Conservation (phyloP, 352 stramenopile genomes). For the Phytopythium ostracodes region DNA sequence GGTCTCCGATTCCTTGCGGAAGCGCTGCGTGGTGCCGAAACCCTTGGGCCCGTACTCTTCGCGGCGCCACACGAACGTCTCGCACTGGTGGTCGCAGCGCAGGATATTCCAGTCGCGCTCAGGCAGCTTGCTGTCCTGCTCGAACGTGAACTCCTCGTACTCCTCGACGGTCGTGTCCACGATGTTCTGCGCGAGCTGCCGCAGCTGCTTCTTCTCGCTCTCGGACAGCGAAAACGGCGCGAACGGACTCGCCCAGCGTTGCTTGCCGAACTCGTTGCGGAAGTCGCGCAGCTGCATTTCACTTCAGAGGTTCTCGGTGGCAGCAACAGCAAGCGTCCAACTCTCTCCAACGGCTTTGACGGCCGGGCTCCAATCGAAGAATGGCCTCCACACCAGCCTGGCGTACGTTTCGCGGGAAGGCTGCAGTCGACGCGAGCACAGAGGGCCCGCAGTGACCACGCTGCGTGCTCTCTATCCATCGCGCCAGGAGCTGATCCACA, state of each 20-base stretch:
- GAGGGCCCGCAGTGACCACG: too few species aligned
- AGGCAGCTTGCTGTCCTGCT: constrained; percentile 22
- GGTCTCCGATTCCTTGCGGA: constrained; percentile 1
- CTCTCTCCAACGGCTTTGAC: background rate
- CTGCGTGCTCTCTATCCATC: too few species aligned
- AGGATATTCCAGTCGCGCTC: constrained; percentile 26
- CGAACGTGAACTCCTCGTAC: constrained; percentile 27
- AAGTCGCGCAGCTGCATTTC: constrained; percentile 4
- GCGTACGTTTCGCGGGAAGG: background rate
- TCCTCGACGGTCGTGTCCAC: constrained; percentile 21
- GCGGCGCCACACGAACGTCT: background rate
- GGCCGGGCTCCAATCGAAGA: background rate
- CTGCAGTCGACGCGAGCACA: too few species aligned
- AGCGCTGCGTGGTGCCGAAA: constrained; percentile 1
- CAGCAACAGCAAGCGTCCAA: background rate
- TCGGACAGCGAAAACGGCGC: background rate
- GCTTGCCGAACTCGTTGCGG: constrained; percentile 1
- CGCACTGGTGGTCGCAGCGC: constrained; percentile 10
- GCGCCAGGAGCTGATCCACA: too few species aligned
- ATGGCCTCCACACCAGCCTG: background rate
- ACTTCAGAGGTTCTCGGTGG: background rate
- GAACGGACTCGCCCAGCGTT: constrained; percentile 1
- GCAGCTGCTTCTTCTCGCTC: constrained; percentile 14
- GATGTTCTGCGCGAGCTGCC: constrained; percentile 21
- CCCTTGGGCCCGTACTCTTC: constrained; percentile 5